Evolutionary conservation across 345 rosid species (phyloP).

Genomic region (Boechera divaricarpa): DNA sequence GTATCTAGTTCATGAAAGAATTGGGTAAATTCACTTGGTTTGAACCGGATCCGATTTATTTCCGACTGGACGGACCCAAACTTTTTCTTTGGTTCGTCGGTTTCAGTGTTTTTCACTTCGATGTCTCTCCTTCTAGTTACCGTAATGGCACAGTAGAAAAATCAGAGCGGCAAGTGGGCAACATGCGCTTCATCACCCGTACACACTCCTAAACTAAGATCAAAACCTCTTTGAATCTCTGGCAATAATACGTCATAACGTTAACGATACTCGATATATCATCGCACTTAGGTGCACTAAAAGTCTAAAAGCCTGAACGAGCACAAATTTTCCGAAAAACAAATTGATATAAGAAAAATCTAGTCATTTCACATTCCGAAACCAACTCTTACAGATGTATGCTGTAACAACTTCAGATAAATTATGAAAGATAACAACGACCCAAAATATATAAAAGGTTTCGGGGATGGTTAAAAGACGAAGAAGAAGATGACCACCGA

Average conservation of each 20-base stretch:
- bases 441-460: constrained; percentile 14
- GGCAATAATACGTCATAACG: no score
- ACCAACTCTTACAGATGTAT: constrained; percentile 28
- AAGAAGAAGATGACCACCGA: constrained; percentile 9
- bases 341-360: background rate
- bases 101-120: background rate
- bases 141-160: no score
- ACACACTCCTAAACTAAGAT: background rate
- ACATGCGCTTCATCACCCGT: no score
- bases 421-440: constrained; percentile 22
- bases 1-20: no score
- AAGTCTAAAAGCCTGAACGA: no score
- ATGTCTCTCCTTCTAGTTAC: background rate
- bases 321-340: no score
- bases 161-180: no score
- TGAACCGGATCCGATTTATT: background rate
- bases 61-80: background rate
- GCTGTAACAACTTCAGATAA: constrained; percentile 22
- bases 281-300: no score
- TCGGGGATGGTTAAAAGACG: background rate
- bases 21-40: background rate
- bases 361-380: constrained; percentile 11
- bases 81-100: background rate
- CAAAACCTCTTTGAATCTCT: background rate
- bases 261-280: no score